phyloP scores from a whole-genome alignment of 352 stramenopile genomes.

The Phytopythium ostracodes region DNA sequence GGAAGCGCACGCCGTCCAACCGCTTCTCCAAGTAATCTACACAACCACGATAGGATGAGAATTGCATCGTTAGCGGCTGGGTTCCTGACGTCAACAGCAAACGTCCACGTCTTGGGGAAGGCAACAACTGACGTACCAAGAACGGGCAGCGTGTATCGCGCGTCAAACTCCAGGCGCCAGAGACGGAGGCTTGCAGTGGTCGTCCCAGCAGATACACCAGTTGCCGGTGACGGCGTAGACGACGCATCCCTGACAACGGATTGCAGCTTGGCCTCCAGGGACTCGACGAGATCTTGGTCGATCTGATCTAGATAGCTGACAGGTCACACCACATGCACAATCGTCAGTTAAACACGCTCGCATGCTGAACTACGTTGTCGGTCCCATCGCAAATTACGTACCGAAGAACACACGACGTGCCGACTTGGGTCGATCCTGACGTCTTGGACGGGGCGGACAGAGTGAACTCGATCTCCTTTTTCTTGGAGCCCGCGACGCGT shows the following conservation, averaged over 20 bases:
- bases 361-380: too few relatives aligned
- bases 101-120: too few relatives aligned
- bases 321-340: neutral
- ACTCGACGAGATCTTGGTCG: constrained; percentile 22
- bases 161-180: constrained; percentile 79
- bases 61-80: neutral
- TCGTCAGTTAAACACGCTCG: neutral
- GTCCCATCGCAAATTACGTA: constrained; percentile 1
- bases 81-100: too few relatives aligned
- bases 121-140: constrained; percentile 27
- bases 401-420: constrained; percentile 63
- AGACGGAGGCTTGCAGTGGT: constrained; percentile 21
- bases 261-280: constrained; percentile 21
- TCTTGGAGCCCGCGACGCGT: constrained; percentile 44
- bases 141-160: constrained; percentile 48
- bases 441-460: constrained; percentile 22
- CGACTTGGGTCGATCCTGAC: constrained; percentile 8
- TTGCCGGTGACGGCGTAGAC: neutral
- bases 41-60: neutral
- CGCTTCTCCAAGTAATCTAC: constrained; percentile 42
- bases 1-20: constrained; percentile 39
- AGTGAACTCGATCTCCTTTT: constrained; percentile 69
- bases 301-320: constrained; percentile 52
- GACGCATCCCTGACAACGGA: neutral
- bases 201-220: neutral